Evolutionary conservation across 1,284 basidiomycete genomes (phyloP), one percentile per base, ranked within the genome.

Genomic region (Puccinia polysora): DNA sequence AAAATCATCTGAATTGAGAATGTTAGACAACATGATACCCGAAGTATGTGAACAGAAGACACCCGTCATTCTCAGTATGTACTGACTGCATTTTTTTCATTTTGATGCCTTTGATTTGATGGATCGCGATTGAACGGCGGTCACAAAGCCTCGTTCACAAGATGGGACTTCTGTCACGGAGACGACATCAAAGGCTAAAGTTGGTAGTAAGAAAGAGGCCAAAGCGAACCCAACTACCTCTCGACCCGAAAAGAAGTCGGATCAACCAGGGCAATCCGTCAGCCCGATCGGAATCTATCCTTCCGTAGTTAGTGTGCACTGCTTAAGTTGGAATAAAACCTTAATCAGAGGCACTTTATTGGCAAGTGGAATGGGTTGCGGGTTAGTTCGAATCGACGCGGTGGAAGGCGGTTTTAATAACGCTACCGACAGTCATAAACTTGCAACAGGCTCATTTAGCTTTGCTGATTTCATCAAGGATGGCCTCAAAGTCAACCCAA

Each of bases 21-120:
- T 96, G 87, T 81, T 91, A 6, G 92, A 97, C 74, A 85, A 85
- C 43, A 87, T 93, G 76, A 79, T 88, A 2, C 91, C 92, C 0
- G 84, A 87, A 80, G 88, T 88, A 73, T 65, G 80, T 76, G 14
- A 38, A n/a, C 30, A 14, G 38, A 56, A 14, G 18, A 38, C 36
- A 40, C 25, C 15, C 32, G 10, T 32, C 20, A 14, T 2, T 15
- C 38, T 38, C 43, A 45, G 12, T 28, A 14, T 30, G 7, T 30
- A 28, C 12, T 15, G 7, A 18, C 15, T 2, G 52, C 43, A 23
- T 60, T 40, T 40, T 56, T 67, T 45, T 38, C 30, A 30, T 25
- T 14, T 62, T 55, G 15, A 14, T n/a, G n/a, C n/a, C n/a, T n/a
- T n/a, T n/a, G n/a, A n/a, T n/a, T n/a, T n/a, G n/a, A n/a, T n/a